Percentiles rank a stretch among this genome's conserved stretches.
Evolutionary conservation across 2,329 filamentous ascomycete genomes (phyloP).

Genomic region (Corynespora cassiicola): DNA sequence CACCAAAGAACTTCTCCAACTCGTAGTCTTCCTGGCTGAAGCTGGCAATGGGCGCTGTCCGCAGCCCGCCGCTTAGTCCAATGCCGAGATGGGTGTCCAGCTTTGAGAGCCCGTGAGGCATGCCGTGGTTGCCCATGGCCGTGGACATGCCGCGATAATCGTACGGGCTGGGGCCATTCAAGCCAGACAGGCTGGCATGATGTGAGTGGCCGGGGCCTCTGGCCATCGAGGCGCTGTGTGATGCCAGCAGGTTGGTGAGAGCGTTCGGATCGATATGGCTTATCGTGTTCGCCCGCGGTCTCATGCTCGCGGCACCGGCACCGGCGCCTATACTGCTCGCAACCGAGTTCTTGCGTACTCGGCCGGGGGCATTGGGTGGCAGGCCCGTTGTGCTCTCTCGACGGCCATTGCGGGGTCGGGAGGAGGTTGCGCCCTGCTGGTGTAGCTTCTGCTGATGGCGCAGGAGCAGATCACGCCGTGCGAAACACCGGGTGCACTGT

Average conservation of each 20-base stretch:
- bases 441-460: slow-evolving; percentile 99
- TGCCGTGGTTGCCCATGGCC: slow-evolving; percentile 69
- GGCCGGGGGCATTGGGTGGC: slow-evolving; percentile 70
- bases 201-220: slow-evolving; percentile 65
- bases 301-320: slow-evolving; percentile 66
- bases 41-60: slow-evolving; percentile 73
- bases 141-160: slow-evolving; percentile 77
- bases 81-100: slow-evolving; percentile 80
- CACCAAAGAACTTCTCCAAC: slow-evolving; percentile 73
- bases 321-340: slow-evolving; percentile 64
- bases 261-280: slow-evolving; percentile 84
- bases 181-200: slow-evolving; percentile 75
- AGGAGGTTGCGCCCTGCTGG: slow-evolving; percentile 86
- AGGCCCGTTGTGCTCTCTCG: slow-evolving; percentile 85
- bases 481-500: slow-evolving; percentile 93
- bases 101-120: slow-evolving; percentile 75
- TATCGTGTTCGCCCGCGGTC: slow-evolving; percentile 94
- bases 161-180: slow-evolving; percentile 63
- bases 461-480: slow-evolving; percentile 86
- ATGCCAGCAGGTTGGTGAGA: slow-evolving; percentile 72
- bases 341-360: slow-evolving; percentile 92
- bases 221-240: slow-evolving; percentile 59
- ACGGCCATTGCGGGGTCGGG: slow-evolving; percentile 80
- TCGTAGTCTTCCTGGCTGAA: slow-evolving; percentile 67
- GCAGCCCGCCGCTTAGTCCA: slow-evolving; percentile 71